These are phyloP conservation scores for Rusavskia elegans DNA, from an alignment of 495 filamentous ascomycete species.

Conservation along the genomic window DNA sequence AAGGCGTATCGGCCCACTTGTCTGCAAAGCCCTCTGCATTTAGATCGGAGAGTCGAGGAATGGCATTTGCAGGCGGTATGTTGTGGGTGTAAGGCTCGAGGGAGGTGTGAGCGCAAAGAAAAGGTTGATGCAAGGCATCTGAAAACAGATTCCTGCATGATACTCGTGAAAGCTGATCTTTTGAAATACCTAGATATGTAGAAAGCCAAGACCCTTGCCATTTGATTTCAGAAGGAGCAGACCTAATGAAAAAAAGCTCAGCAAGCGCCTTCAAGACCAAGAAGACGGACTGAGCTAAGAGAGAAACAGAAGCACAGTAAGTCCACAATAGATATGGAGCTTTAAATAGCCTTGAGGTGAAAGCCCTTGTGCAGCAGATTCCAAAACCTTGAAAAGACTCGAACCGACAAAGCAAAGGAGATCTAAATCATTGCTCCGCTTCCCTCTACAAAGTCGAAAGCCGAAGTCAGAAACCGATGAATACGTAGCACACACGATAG, in stretches of 20 bases:
- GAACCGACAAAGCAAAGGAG: no score
- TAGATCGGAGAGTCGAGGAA: constrained; percentile 52
- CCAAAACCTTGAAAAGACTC: no score
- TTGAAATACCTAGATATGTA: constrained; percentile 53
- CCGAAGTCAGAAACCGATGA: no score
- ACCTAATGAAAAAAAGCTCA: constrained; percentile 16
- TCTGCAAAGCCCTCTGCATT: constrained; percentile 55
- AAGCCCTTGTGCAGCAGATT: no score
- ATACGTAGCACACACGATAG: no score
- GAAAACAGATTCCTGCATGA: constrained; percentile 74
- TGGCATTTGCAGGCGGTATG: constrained; percentile 60
- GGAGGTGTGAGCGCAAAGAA: constrained; percentile 67
- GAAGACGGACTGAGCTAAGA: no score
- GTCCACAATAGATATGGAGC: not conserved
- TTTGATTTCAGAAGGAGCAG: constrained; percentile 30
- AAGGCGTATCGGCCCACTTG: constrained; percentile 66
- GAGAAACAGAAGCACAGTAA: not conserved
- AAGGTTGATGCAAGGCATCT: constrained; percentile 80
- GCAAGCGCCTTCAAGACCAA: not conserved
- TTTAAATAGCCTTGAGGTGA: no score
- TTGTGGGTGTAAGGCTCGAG: constrained; percentile 46
- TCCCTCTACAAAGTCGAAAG: no score
- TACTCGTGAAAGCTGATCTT: constrained; percentile 31
- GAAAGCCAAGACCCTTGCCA: constrained; percentile 85
- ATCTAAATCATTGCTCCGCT: no score